Conservation (phyloP, 202 grass and related monocot species). For the Bolboschoenoplectus hybrid region DNA sequence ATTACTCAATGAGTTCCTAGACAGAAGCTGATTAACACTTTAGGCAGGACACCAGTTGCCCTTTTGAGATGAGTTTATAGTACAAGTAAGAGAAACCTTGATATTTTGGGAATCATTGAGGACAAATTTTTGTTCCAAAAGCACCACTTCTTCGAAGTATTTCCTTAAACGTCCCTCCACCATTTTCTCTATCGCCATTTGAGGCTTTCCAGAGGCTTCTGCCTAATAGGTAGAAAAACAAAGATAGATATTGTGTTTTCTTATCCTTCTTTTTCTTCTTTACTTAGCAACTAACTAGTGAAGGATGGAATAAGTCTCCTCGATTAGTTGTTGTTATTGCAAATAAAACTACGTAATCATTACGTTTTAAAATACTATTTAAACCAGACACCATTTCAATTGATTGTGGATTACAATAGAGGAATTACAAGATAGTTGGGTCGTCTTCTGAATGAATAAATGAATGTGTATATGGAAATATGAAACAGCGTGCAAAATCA, state of each 20-base stretch:
- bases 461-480: not conserved
- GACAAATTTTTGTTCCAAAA: conserved; percentile 90
- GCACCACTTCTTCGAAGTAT: conserved; percentile 90
- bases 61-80: not conserved
- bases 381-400: not conserved
- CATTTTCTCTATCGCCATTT: conserved; percentile 98
- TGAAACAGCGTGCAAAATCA: not conserved
- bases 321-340: not conserved
- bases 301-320: not conserved
- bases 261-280: not conserved
- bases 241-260: not conserved
- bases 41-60: not conserved
- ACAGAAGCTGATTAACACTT: conserved; percentile 2
- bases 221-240: conserved; percentile 46
- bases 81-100: conserved; percentile 52
- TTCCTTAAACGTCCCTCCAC: conserved; percentile 90
- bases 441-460: not conserved
- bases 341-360: not conserved
- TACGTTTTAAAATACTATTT: not conserved
- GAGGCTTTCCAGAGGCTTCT: conserved; percentile 84
- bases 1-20: not conserved
- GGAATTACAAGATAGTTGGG: not conserved
- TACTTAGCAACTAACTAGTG: not conserved
- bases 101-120: conserved; percentile 68
- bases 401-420: not conserved